phyloP scores from a whole-genome alignment of 768 basidiomycete genomes.

The Suillus hirtellus region DNA sequence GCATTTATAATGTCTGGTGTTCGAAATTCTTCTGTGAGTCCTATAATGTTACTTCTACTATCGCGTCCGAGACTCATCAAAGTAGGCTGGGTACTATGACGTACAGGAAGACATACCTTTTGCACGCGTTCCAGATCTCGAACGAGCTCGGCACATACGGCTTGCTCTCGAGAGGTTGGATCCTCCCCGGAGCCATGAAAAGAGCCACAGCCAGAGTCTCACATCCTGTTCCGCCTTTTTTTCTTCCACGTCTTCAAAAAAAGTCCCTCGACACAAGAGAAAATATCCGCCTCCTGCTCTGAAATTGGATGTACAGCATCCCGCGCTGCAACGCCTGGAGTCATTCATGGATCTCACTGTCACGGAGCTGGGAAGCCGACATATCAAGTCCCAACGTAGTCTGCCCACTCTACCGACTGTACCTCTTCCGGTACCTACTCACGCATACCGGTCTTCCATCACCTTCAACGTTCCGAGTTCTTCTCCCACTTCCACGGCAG shows the following conservation, averaged over 20 bases:
- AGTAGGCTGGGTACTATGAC: neutral
- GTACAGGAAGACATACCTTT: neutral
- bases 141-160: neutral
- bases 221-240: neutral
- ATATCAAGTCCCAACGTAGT: neutral
- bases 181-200: neutral
- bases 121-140: neutral
- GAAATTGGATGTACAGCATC: neutral
- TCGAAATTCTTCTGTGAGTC: neutral
- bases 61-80: neutral
- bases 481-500: neutral
- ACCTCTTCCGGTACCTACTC: neutral
- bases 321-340: neutral
- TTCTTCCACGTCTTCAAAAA: neutral
- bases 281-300: neutral
- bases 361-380: neutral
- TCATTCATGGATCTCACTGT: neutral
- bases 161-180: neutral
- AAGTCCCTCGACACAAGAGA: neutral
- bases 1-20: neutral
- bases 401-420: neutral
- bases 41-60: neutral
- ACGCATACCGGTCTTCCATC: neutral
- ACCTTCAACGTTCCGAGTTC: neutral
- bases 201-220: neutral